phyloP scores from a whole-genome alignment of 768 basidiomycete species.

The Leccinum incarnatum region DNA sequence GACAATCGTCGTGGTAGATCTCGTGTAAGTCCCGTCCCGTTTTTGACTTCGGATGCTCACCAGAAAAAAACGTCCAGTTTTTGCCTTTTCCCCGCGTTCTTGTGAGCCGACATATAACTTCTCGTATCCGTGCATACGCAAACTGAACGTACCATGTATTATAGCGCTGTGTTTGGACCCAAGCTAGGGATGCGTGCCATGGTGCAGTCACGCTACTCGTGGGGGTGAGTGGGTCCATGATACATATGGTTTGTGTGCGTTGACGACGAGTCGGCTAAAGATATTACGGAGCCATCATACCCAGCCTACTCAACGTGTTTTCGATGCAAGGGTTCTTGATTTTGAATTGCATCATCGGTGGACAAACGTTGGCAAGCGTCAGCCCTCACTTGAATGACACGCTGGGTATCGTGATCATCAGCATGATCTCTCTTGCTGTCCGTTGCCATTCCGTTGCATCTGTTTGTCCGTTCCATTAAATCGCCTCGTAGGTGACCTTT shows the following conservation, averaged over 20 bases:
- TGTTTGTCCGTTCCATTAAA: not conserved
- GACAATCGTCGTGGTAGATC: slow-evolving; percentile 42
- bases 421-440: slow-evolving; percentile 31
- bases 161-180: slow-evolving; percentile 51
- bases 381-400: slow-evolving; percentile 30
- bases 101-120: slow-evolving; percentile 26
- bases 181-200: slow-evolving; percentile 57
- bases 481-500: slow-evolving; percentile 48
- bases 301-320: slow-evolving; percentile 48
- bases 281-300: slow-evolving; percentile 38
- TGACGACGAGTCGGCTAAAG: slow-evolving; percentile 22
- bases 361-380: slow-evolving; percentile 56
- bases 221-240: slow-evolving; percentile 37
- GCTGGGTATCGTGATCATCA: slow-evolving; percentile 33
- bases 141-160: not conserved
- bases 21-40: slow-evolving; percentile 36
- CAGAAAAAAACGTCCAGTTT: slow-evolving; percentile 17
- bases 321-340: slow-evolving; percentile 55
- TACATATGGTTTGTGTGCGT: slow-evolving; percentile 7
- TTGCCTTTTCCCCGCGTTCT: slow-evolving; percentile 38
- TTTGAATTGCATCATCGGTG: slow-evolving; percentile 59
- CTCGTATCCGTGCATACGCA: not conserved
- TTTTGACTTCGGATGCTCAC: slow-evolving; percentile 1
- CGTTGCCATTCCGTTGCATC: slow-evolving; percentile 1
- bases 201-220: slow-evolving; percentile 53